Percentiles rank a stretch among this genome's conserved stretches.
Evolutionary conservation across 768 basidiomycete genomes (phyloP).

Genomic region (Hypholoma fasciculare): DNA sequence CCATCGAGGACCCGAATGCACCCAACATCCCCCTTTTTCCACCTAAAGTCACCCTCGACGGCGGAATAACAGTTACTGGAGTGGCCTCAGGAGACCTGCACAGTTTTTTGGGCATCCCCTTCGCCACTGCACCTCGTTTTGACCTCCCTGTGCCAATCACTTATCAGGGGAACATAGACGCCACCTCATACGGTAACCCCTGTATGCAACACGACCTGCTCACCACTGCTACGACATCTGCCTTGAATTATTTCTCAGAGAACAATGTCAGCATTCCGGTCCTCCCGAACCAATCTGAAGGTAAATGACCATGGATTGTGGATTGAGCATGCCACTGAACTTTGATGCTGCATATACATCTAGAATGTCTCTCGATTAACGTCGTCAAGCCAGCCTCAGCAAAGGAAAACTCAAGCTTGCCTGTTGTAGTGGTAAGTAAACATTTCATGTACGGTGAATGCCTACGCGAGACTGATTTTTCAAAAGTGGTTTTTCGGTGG

Average conservation of each 20-base stretch:
- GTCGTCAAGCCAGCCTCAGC: slow-evolving; percentile 12
- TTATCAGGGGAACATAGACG: neutral
- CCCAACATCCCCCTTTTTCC: neutral
- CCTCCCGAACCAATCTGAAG: neutral
- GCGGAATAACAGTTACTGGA: neutral
- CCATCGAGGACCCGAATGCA: neutral
- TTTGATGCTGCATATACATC: neutral
- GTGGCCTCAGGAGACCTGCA: neutral
- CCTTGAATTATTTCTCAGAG: neutral
- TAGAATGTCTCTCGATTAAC: slow-evolving; percentile 17
- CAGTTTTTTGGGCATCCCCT: neutral
- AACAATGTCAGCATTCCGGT: neutral
- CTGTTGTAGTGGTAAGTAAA: slow-evolving; percentile 16
- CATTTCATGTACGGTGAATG: neutral
- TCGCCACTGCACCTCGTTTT: neutral
- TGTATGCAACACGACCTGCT: neutral
- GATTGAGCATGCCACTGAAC: too few relatives aligned
- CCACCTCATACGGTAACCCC: neutral
- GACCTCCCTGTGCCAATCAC: neutral
- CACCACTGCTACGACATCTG: neutral
- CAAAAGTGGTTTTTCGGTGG: slow-evolving; percentile 18
- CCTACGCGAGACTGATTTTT: neutral
- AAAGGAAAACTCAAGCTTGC: slow-evolving; percentile 6
- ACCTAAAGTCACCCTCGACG: neutral
- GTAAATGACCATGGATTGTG: too few relatives aligned